Base-by-base conservation (phyloP, 2,329 filamentous ascomycete species). In the Epichloe bromicola region DNA sequence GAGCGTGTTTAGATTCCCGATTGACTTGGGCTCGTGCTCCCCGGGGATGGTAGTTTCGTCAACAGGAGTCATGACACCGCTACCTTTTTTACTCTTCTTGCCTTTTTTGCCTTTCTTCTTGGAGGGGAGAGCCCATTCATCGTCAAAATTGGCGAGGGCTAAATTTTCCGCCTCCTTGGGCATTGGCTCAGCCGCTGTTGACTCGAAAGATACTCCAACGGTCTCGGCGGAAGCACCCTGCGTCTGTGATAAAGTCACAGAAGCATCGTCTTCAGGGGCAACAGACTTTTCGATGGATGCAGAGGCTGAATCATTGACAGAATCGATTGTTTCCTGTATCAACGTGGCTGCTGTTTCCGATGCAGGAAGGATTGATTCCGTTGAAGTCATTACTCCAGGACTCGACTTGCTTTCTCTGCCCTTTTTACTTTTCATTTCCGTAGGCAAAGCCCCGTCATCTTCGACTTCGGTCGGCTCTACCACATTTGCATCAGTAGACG, bases 101-200 rank as follows among this genome's bases (percentile, higher is more conserved):
- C 39, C 41, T 14, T 54, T 50, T 42, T 54, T 52, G 15, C 23
- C 26, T 19, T 48, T 53, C 12, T 49, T 50, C 40, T 49, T 44
- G n/a, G 36, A 46, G 4, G 41, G 4, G 41, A 23, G 46, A 23
- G 37, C 46, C 46, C 58, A 46, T 15, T 38, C 40, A 8, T 52
- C 45, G 45, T 44, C 41, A 15, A 39, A 20, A 12, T 46, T 30
- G 2, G 26, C 15, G 0, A 39, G 14, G 37, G 34, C 14, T 42
- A 45, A 10, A 19, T n/a, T n/a, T 38, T 47, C 41, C 19, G 52
- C 14, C 26, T 38, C 36, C 14, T 37, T 15, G 7, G 36, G n/a
- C 6, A 8, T 10, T 10, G 34, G 15, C n/a, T 33, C 23, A 23
- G 42, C 14, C 17, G 19, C 30, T 33, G 20, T 33, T 46, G 36